phyloP scores from a whole-genome alignment of 2,329 filamentous ascomycete genomes.

The Sarocladium strictum region DNA sequence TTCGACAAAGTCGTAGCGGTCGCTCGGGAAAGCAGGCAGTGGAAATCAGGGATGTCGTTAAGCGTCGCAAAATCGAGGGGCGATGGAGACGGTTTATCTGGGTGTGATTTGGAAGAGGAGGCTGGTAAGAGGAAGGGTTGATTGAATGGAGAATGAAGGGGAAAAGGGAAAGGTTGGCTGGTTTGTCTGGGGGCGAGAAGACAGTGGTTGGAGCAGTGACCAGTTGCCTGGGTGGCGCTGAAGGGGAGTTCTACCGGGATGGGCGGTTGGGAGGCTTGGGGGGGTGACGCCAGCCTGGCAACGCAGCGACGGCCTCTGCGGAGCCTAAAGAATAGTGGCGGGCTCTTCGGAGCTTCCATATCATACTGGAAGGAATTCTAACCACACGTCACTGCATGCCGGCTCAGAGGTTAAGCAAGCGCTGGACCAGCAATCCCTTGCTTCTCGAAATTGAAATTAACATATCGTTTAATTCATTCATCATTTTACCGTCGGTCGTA shows the following conservation, averaged over 20 bases:
- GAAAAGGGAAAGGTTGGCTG: conserved; percentile 6
- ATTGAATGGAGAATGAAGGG: conserved; percentile 7
- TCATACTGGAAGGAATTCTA: not conserved
- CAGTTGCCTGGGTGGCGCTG: not conserved
- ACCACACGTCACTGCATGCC: not conserved
- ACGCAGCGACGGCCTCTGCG: not conserved
- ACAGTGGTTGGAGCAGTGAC: conserved; percentile 2
- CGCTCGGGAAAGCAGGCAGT: not conserved
- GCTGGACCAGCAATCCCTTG: not conserved
- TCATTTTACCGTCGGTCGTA: not conserved
- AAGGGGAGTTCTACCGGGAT: conserved; percentile 7
- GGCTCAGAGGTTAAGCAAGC: not conserved
- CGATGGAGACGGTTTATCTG: conserved; percentile 1
- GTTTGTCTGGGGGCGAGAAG: not conserved
- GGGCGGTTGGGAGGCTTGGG: not conserved
- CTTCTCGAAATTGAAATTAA: not conserved
- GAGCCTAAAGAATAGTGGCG: not conserved
- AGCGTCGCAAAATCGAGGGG: not conserved
- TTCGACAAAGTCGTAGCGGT: not conserved
- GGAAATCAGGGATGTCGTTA: not conserved
- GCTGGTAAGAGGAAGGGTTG: conserved; percentile 3
- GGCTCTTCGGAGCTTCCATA: not conserved
- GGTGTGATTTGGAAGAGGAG: not conserved
- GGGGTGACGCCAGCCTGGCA: conserved; percentile 7
- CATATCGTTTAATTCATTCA: not conserved